Base-by-base conservation (phyloP, 2,329 filamentous ascomycete genomes). In the Zymoseptoria pseudotritici region DNA sequence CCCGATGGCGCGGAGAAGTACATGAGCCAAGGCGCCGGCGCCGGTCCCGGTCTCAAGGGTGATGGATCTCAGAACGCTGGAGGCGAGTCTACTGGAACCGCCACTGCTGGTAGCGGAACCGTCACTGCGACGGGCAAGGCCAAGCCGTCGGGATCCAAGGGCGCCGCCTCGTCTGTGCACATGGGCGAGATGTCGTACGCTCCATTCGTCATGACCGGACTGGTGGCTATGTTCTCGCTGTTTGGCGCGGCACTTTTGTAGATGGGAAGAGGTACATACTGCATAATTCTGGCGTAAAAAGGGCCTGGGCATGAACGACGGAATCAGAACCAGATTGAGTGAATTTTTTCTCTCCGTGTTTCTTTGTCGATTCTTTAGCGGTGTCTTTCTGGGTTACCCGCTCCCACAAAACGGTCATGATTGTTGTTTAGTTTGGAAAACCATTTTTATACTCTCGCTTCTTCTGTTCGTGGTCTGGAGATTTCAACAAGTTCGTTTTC, bases 21-120 rank as follows among this genome's bases (percentile, higher is more conserved):
- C 76, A 78, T 87, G 76, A 78, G 77, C 61, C 72, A 80, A 6
- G 84, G 84, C 67, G 83, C 84, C 53, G 84, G 85, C 54, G 76
- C 74, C 46, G 83, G 81, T 4, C 76, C 76, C 24, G 84, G 84
- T 68, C 82, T 87, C 64, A 63, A 59, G 11, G 84, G 84, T 53
- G 58, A 72, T 60, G 84, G 84, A 31, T 82, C 78, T 62, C 83
- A 86, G 75, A 77, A 79, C 60, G 74, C 82, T 36, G 83, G 83
- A 56, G 77, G 79, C 60, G 69, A 72, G 42, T 79, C 79, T 57
- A 74, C 78, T 54, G 76, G 73, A 29, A 80, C 78, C 61, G 78
- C 82, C 31, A 72, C 76, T 56, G 74, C 82, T 63, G 80, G 78
- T 63, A 79, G 78, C 55, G 82, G 82, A 62, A 72, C 73, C 42